Evolutionary conservation across 305 asterid species (phyloP), one percentile per base, ranked within the genome.

Genomic region (Fraxinus dipetala): DNA sequence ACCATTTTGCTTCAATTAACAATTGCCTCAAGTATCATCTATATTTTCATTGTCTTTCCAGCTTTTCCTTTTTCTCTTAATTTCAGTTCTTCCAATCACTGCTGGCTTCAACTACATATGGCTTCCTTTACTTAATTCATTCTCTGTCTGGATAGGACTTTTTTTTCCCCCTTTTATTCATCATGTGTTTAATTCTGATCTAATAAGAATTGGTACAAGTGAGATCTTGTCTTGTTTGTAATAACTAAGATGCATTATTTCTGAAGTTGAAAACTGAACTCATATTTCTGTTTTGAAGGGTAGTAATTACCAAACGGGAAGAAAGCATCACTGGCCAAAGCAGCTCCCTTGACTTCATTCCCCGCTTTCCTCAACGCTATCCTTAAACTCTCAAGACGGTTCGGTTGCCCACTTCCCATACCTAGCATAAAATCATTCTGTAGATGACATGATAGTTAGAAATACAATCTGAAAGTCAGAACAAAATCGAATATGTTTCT

Each of bases 321-420:
- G 89, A 95, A 95, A 59, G 99, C 99, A 85, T 95, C 99, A 45
- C 98, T 95, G 8, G 99, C 99, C 90, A 95, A 89, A 80, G 97
- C 92, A 77, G 98, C 99, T 87, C 98, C 98, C 86, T 95, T 94
- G 82, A 91, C 91, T 81, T 95, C 97, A 61, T 91, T 92, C 83
- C 98, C 97, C 30, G 98, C 98, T 88, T 95, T 95, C 87, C 84
- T 90, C 89, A 85, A 84, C 54, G 99, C 99, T 83, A 95, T 94
- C 89, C 97, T 92, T 90, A 93, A 81, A 83, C 99, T 95, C 90
- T 95, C 99, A 24, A 84, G 90, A 34, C 98, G 98, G 82, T 95
- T 95, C 1, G 98, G 99, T 43, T 95, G 99, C 45, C 98, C 99
- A 84, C 99, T 94, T 84, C 98, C 99, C 99, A 95, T 95, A 54